Conservation (phyloP, 306 rosid genomes). For the Cucumis melo region DNA sequence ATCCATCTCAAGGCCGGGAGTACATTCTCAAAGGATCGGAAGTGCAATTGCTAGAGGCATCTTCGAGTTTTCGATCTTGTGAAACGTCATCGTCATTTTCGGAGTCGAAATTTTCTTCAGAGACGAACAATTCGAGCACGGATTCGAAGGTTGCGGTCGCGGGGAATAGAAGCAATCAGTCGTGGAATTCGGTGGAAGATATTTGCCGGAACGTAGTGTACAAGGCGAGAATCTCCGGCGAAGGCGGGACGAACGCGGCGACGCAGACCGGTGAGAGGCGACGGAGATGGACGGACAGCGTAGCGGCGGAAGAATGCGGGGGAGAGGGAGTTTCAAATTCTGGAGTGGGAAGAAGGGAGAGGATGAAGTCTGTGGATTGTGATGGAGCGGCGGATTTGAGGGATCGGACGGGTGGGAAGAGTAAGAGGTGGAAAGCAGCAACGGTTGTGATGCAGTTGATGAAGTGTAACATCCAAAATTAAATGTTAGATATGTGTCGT, state of each 20-base stretch:
- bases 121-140: constrained; percentile 27
- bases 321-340: constrained; percentile 11
- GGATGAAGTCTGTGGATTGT: constrained; percentile 6
- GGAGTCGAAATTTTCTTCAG: constrained; percentile 27
- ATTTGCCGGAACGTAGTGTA: constrained; percentile 19
- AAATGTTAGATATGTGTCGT: background rate
- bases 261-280: constrained; percentile 40
- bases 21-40: constrained; percentile 51
- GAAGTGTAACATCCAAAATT: constrained; percentile 20
- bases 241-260: constrained; percentile 20
- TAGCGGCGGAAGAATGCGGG: constrained; percentile 12
- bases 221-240: constrained; percentile 18
- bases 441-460: constrained; percentile 47
- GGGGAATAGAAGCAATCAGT: constrained; percentile 15
- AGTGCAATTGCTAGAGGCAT: constrained; percentile 14
- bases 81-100: constrained; percentile 30
- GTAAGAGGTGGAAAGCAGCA: constrained; percentile 38
- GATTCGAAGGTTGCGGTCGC: constrained; percentile 16
- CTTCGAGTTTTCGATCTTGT: constrained; percentile 27
- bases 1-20: constrained; percentile 46
- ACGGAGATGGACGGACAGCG: constrained; percentile 11
- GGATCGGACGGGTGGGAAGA: constrained; percentile 27
- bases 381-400: constrained; percentile 15
- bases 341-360: constrained; percentile 9
- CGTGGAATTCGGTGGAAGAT: constrained; percentile 15